Base-by-base conservation (phyloP, 768 basidiomycete genomes). In the Leccinum imitatum region DNA sequence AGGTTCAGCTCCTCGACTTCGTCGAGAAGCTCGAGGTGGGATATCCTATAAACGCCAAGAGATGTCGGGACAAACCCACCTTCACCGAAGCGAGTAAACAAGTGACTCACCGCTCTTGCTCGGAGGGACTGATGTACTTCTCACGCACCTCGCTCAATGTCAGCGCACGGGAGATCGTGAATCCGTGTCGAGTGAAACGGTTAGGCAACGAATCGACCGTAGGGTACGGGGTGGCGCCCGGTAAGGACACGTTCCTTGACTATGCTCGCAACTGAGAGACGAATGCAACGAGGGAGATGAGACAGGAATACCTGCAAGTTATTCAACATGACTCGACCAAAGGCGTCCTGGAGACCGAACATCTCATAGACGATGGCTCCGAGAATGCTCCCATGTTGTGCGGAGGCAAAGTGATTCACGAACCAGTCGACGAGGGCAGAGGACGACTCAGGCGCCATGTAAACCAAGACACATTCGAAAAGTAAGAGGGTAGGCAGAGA, bases 401-500 rank as follows among this genome's bases (percentile, higher is more conserved):
- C 25, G 14, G 62, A 63, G 10, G 58, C n/a, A 67, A 84, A 86
- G 58, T 79, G 80, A 57, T 82, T 76, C 2, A 82, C 78, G 68
- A 95, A 94, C 90, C 91, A 95, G 39, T 76, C 72, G 2, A 97
- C 76, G 13, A 97, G 69, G 1, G 76, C 76, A 30, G 81, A 77
- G 1, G 87, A 87, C 3, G 79, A 76, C 3, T 74, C 68, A 0
- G 91, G 86, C 82, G 54, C 33, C 57, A 98, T 90, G 74, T 99
- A 98, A 14, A 86, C 93, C 57, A 97, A 82, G 17, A 98, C 91
- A 65, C 96, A 98, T 79, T 98, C 96, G 61, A 93, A 94, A 9
- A 98, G 75, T 23, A 98, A 78, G 2, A 98, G 82, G 1, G 94
- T 95, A 4, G 95, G 93, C 68, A 2, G 69, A 1, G 78, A 65